A percentile compares a stretch with the other conserved stretches of the same genome.
phyloP scores from a whole-genome alignment of 169 alveolate genomes.

The Plasmodium berghei region DNA sequence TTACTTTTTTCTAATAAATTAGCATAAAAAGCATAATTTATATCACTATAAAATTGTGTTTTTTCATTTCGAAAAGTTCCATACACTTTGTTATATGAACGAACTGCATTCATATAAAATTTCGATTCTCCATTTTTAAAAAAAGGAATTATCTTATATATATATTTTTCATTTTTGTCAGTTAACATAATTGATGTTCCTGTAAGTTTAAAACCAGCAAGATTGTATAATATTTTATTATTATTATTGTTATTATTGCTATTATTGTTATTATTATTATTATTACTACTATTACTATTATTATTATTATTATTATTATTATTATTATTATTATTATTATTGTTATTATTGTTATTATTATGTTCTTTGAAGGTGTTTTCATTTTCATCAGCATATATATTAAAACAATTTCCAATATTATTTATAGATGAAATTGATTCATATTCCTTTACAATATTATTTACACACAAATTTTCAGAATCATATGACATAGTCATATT shows the following conservation, averaged over 20 bases:
- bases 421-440: too few relatives aligned
- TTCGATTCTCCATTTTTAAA: constrained; percentile 72
- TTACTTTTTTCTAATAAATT: too few relatives aligned
- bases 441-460: too few relatives aligned
- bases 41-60: too few relatives aligned
- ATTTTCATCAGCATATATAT: background rate
- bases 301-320: too few relatives aligned
- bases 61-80: background rate
- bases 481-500: too few relatives aligned
- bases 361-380: too few relatives aligned
- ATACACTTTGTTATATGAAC: constrained; percentile 6
- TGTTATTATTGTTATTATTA: too few relatives aligned
- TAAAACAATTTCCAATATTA: too few relatives aligned
- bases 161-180: constrained; percentile 43
- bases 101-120: constrained; percentile 16
- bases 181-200: constrained; percentile 65
- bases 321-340: background rate
- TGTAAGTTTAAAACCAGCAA: constrained; percentile 33
- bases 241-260: background rate
- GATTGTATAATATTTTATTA: constrained; percentile 23
- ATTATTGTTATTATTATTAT: background rate
- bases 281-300: background rate
- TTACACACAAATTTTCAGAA: too few relatives aligned
- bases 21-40: too few relatives aligned
- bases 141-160: constrained; percentile 60